Conservation (phyloP, 2,329 filamentous ascomycete species). For the Bipolaris zeicola region DNA sequence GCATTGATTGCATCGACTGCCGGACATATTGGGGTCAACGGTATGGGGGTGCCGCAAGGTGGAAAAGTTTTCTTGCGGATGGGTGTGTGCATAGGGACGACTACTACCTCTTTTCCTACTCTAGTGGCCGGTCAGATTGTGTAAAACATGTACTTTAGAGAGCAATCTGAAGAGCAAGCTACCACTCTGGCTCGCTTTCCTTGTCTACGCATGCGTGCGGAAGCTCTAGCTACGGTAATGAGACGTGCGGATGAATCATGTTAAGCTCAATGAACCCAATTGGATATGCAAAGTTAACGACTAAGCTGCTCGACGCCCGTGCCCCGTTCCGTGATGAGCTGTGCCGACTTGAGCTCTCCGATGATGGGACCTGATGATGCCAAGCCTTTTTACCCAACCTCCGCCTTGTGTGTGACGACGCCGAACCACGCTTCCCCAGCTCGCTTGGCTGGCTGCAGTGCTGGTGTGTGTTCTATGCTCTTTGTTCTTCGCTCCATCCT, state of each 20-base stretch:
- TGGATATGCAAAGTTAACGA: slow-evolving; percentile 21
- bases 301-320: slow-evolving; percentile 22
- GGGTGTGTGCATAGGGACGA: slow-evolving; percentile 50
- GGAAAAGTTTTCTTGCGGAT: slow-evolving; percentile 45
- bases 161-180: slow-evolving; percentile 51
- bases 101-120: slow-evolving; percentile 46
- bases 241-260: slow-evolving; percentile 29
- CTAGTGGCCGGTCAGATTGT: slow-evolving; percentile 51
- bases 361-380: slow-evolving; percentile 35
- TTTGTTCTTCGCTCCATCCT: not conserved
- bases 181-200: slow-evolving; percentile 43
- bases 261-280: slow-evolving; percentile 40
- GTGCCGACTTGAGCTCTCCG: slow-evolving; percentile 22
- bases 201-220: slow-evolving; percentile 30
- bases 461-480: not conserved
- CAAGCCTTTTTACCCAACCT: slow-evolving; percentile 41
- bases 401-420: slow-evolving; percentile 16
- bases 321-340: slow-evolving; percentile 30
- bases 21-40: slow-evolving; percentile 41
- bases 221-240: slow-evolving; percentile 32
- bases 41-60: slow-evolving; percentile 41
- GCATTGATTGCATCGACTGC: slow-evolving; percentile 42
- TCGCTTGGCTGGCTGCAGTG: not conserved
- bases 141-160: slow-evolving; percentile 53
- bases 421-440: not conserved